A percentile compares a stretch with the other conserved stretches of the same genome.
phyloP scores from a whole-genome alignment of 768 basidiomycete genomes.

The Pulveroboletus sp. region DNA sequence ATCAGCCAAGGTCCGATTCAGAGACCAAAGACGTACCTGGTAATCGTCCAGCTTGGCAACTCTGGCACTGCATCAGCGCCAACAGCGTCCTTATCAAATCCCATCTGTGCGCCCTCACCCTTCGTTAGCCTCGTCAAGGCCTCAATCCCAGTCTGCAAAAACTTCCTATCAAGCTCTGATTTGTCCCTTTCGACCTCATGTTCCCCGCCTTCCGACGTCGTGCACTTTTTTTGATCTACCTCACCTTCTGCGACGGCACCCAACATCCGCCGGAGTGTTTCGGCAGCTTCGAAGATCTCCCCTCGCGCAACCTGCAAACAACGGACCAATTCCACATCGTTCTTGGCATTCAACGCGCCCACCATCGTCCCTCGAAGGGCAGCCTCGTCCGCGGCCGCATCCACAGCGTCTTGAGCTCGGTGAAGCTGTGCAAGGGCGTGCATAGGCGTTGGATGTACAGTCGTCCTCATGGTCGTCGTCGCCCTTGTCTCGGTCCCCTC shows the following conservation, averaged over 20 bases:
- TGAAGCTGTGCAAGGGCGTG: slow-evolving; percentile 18
- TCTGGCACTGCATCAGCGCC: slow-evolving; percentile 14
- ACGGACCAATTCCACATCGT: slow-evolving; percentile 21
- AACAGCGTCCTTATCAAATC: not conserved
- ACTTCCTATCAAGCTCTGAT: slow-evolving; percentile 49
- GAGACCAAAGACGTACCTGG: slow-evolving; percentile 37
- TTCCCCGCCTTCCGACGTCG: not conserved
- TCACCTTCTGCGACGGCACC: not conserved
- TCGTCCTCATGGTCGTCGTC: not conserved
- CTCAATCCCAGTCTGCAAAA: slow-evolving; percentile 71
- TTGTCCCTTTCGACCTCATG: not conserved
- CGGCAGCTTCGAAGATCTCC: slow-evolving; percentile 24
- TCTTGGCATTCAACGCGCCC: slow-evolving; percentile 11
- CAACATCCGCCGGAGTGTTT: slow-evolving; percentile 22
- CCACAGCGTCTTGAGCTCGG: slow-evolving; percentile 20
- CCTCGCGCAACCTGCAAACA: slow-evolving; percentile 20
- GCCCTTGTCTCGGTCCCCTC: not conserved
- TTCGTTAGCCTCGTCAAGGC: slow-evolving; percentile 62
- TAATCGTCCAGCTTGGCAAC: slow-evolving; percentile 77
- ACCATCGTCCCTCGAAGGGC: slow-evolving; percentile 19
- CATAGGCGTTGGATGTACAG: not conserved
- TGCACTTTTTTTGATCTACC: not conserved
- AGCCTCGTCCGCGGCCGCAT: slow-evolving; percentile 21
- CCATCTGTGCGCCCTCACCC: not conserved
- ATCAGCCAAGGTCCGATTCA: not conserved